These are phyloP conservation scores for Hyphodiscus hymeniophilus DNA, from an alignment of 495 filamentous ascomycete genomes.

Conservation along the genomic window DNA sequence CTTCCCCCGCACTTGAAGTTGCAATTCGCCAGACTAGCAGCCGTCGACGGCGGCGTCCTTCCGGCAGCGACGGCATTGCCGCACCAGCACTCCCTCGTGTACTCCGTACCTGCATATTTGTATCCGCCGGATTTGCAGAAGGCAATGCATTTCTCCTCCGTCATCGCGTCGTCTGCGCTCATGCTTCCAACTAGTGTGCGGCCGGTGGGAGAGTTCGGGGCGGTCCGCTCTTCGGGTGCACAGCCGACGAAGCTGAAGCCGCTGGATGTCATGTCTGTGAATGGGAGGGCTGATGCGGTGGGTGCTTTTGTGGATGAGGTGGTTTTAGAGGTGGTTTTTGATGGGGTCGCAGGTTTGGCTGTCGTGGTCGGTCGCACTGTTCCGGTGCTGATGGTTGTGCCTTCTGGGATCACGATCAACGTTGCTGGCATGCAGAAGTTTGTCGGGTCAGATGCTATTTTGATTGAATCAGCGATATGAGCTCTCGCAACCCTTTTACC, in stretches of 20 bases:
- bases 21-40: constrained; percentile 29
- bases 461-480: too few relatives aligned
- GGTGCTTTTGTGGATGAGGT: background rate
- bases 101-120: constrained; percentile 34
- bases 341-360: constrained; percentile 1
- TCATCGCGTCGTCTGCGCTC: constrained; percentile 23
- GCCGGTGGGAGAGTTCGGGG: too few relatives aligned
- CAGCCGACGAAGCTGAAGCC: too few relatives aligned
- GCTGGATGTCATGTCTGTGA: too few relatives aligned
- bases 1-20: constrained; percentile 38
- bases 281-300: too few relatives aligned
- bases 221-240: too few relatives aligned
- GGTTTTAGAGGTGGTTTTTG: background rate
- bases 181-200: constrained; percentile 9
- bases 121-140: constrained; percentile 28
- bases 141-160: constrained; percentile 30
- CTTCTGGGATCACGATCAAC: too few relatives aligned
- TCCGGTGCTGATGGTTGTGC: too few relatives aligned
- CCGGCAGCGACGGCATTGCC: constrained; percentile 26
- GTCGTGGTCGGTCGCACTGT: too few relatives aligned
- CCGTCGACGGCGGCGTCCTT: constrained; percentile 5
- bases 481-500: too few relatives aligned
- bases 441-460: too few relatives aligned
- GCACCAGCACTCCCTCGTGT: constrained; percentile 31
- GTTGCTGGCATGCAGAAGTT: too few relatives aligned